These are phyloP conservation scores for Penicillium diatomitis DNA, from an alignment of 495 filamentous ascomycete species.

Conservation along the genomic window DNA sequence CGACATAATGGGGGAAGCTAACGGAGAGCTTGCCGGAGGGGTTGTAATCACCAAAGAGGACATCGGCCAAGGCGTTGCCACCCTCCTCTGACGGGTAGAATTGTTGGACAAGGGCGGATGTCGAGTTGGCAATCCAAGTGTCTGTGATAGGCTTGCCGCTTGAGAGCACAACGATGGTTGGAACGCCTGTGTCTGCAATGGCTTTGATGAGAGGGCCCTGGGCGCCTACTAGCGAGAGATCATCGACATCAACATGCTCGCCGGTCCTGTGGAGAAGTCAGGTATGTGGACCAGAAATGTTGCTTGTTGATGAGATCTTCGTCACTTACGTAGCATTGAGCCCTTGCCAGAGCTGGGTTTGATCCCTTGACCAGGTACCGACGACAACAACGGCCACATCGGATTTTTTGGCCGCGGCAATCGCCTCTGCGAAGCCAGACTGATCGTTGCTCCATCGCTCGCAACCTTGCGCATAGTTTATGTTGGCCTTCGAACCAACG, in stretches of 20 bases:
- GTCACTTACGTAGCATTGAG: constrained; percentile 50
- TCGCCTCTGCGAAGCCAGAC: constrained; percentile 51
- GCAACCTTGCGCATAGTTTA: constrained; percentile 60
- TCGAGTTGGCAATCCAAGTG: constrained; percentile 51
- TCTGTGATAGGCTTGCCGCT: constrained; percentile 64
- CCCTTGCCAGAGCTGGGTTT: constrained; percentile 55
- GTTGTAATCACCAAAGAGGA: constrained; percentile 58
- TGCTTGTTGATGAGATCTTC: neutral
- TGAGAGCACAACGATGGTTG: constrained; percentile 59
- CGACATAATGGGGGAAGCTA: constrained; percentile 56
- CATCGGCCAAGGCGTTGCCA: constrained; percentile 54
- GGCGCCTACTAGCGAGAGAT: constrained; percentile 58
- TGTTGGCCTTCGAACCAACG: constrained; percentile 39
- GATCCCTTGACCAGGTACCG: constrained; percentile 67
- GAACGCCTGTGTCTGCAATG: constrained; percentile 54
- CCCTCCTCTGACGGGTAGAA: constrained; percentile 61
- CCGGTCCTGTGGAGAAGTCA: constrained; percentile 41
- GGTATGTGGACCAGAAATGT: neutral
- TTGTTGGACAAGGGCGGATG: constrained; percentile 56
- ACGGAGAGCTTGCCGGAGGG: constrained; percentile 60
- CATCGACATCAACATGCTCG: constrained; percentile 57
- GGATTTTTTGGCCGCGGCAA: constrained; percentile 52
- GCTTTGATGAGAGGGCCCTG: constrained; percentile 55
- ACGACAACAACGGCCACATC: constrained; percentile 65
- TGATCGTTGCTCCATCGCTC: constrained; percentile 64